Base-by-base conservation (phyloP, 2,329 filamentous ascomycete species). In the Cyclaneusma minus region DNA sequence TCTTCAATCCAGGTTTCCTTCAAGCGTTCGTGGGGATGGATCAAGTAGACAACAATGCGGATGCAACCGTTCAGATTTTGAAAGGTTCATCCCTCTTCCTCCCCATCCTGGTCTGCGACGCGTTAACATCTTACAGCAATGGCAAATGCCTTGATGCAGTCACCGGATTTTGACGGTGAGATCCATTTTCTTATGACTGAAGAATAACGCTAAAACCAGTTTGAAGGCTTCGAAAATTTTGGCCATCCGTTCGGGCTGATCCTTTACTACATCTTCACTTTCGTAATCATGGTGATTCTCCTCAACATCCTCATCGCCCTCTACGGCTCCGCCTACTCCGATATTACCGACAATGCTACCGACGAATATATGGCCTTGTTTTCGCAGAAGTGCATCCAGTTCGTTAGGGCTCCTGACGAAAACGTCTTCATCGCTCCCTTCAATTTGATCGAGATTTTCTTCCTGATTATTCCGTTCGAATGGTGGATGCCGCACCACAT, bases 391-490 rank as follows among this genome's bases (percentile, higher is more conserved):
- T 94, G 89, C 0, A 82, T 95, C 66, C 84, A 92, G 43, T 98
- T 94, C 43, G 82, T 95, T 11, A 81, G 89, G 25, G 89, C 89
- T 0, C 89, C 89, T 0, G 89, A 98, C 42, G 89, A 98, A 51
- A 98, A 98, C 40, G 89, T 98, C 29, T 98, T 89, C 54, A 93
- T 98, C 43, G 75, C 89, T 1, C 89, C 89, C 0, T 80, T 98
- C 53, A 98, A 98, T 49, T 63, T 98, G 3, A 67, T 98, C 33
- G 89, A 98, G 49, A 73, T 95, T 11, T 61, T 93, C 34, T 58
- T 68, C 33, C 65, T 94, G 3, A 67, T 79, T 20, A 45, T 91
- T 0, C 81, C 81, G 1, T 75, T 92, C 28, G 89, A 95, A 57
- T 98, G 89, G 89, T 98, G 87, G 89, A 64, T 98, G 60, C 56